These are phyloP conservation scores for Colletotrichum salicis DNA, from an alignment of 2,329 filamentous ascomycete species.

Conservation along the genomic window DNA sequence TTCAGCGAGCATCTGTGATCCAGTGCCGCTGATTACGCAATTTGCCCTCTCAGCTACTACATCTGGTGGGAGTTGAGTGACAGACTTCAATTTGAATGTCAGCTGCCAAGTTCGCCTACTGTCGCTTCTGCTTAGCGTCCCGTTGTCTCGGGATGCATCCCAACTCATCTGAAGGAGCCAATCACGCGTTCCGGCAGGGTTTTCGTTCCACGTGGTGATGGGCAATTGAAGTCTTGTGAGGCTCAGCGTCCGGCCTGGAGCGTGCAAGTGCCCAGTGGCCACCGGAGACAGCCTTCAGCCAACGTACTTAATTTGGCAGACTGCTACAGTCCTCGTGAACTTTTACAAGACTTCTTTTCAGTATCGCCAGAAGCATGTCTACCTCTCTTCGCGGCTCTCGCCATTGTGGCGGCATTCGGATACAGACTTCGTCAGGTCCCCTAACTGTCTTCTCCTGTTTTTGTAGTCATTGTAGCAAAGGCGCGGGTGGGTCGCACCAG, in stretches of 20 bases:
- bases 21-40: no score
- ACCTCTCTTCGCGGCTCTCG: slow-evolving; percentile 28
- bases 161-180: not conserved
- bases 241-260: not conserved
- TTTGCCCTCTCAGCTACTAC: no score
- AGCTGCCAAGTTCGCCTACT: not conserved
- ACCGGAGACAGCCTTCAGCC: not conserved
- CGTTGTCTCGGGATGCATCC: not conserved
- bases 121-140: not conserved
- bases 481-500: slow-evolving; percentile 31
- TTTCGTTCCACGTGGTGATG: not conserved
- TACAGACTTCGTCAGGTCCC: slow-evolving; percentile 26
- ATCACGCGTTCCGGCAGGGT: not conserved
- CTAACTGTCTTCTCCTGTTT: slow-evolving; percentile 34
- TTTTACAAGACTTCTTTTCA: not conserved
- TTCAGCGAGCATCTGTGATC: no score
- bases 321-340: not conserved
- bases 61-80: not conserved
- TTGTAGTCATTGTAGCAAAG: slow-evolving; percentile 36
- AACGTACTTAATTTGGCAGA: no score
- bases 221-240: not conserved
- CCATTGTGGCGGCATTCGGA: slow-evolving; percentile 33
- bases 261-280: no score
- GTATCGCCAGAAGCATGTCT: slow-evolving; percentile 12
- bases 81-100: not conserved